phyloP scores from a whole-genome alignment of 257 asterid genomes.

The Paulownia fortunei region DNA sequence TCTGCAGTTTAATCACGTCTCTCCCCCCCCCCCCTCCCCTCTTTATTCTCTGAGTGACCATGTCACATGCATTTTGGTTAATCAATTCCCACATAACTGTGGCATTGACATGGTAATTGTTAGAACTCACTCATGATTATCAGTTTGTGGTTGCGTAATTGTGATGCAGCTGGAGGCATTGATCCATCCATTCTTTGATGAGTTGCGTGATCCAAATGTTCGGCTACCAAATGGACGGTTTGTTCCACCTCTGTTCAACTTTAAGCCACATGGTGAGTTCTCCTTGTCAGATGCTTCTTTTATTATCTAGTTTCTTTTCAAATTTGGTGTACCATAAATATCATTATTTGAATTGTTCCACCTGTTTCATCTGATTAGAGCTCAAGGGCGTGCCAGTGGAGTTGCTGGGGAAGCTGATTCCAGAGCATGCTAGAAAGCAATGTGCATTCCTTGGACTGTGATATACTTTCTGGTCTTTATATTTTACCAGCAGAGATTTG shows the following conservation, averaged over 20 bases:
- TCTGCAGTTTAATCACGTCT: too few species aligned
- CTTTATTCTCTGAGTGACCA: too few species aligned
- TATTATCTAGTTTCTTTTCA: neutral
- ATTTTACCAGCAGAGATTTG: neutral
- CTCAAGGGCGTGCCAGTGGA: slow-evolving; percentile 67
- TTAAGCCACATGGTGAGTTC: slow-evolving; percentile 58
- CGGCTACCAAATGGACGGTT: slow-evolving; percentile 73
- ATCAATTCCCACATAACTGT: neutral
- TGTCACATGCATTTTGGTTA: neutral
- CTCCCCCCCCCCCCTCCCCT: too few species aligned
- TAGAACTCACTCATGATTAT: slow-evolving; percentile 19
- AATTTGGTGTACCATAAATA: neutral
- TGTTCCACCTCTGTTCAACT: slow-evolving; percentile 76
- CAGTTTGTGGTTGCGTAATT: slow-evolving; percentile 2
- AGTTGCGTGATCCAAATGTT: slow-evolving; percentile 69
- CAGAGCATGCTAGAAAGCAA: slow-evolving; percentile 80
- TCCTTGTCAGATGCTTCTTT: neutral
- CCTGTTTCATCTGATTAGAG: slow-evolving; percentile 42
- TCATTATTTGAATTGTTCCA: slow-evolving; percentile 4
- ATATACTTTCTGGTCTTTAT: neutral
- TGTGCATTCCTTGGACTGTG: slow-evolving; percentile 66
- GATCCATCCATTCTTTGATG: slow-evolving; percentile 72
- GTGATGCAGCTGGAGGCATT: slow-evolving; percentile 66
- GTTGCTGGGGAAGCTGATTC: slow-evolving; percentile 68
- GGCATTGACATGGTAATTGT: neutral